Evolutionary conservation across 768 basidiomycete genomes (phyloP).

Genomic region (Neoboletus brunneissimus): DNA sequence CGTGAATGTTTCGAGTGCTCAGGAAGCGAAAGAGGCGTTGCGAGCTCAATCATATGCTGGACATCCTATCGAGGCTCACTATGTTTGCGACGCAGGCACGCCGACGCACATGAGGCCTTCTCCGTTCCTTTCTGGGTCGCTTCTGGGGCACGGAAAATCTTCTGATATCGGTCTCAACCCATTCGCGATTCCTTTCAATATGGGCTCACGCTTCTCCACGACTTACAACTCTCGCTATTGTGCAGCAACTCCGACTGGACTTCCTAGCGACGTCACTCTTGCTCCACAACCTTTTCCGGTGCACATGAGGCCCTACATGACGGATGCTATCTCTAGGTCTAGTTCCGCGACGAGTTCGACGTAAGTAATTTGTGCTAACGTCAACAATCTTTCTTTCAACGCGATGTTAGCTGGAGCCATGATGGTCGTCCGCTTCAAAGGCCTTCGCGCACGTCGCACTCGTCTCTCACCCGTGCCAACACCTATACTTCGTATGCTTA

Average conservation of each 20-base stretch:
- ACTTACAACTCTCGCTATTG: constrained; percentile 4
- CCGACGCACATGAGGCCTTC: constrained; percentile 1
- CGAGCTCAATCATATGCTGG: constrained; percentile 62
- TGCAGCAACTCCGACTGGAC: constrained; percentile 10
- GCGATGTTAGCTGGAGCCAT: constrained; percentile 29
- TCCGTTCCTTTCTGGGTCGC: constrained; percentile 12
- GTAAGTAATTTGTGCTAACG: constrained; percentile 17
- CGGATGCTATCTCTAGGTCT: constrained; percentile 30
- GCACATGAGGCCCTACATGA: constrained; percentile 14
- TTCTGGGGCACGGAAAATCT: constrained; percentile 11
- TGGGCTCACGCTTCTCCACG: constrained; percentile 11
- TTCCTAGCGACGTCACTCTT: constrained; percentile 23
- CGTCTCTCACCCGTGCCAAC: constrained; percentile 17
- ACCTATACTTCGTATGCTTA: constrained; percentile 24
- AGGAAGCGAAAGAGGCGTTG: constrained; percentile 62
- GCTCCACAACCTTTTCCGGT: constrained; percentile 24
- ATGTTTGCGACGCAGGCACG: constrained; percentile 26
- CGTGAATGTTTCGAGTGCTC: constrained; percentile 47
- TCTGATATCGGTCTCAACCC: constrained; percentile 31
- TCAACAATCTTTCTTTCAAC: constrained; percentile 2
- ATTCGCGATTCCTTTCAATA: constrained; percentile 32
- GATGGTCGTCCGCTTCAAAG: constrained; percentile 22
- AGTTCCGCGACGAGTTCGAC: constrained; percentile 34
- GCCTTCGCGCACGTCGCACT: constrained; percentile 10
- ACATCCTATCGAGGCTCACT: constrained; percentile 39